phyloP scores from a whole-genome alignment of 1,139 yeast species.

The Yamadazyma trypodendri region DNA sequence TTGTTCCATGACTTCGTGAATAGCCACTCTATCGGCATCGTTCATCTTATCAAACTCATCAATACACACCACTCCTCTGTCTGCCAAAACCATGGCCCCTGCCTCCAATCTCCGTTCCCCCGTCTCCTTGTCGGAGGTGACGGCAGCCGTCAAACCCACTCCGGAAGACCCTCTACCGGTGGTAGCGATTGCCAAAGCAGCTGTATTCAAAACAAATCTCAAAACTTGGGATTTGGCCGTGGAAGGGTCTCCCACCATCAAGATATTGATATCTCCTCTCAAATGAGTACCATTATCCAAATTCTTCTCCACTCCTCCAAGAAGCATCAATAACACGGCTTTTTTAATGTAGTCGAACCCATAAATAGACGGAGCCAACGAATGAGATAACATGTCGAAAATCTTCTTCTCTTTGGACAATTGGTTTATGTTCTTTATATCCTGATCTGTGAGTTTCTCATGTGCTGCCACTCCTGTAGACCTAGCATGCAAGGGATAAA shows the following conservation, averaged over 20 bases:
- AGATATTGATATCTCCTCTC: slow-evolving; percentile 93
- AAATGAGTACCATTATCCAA: slow-evolving; percentile 94
- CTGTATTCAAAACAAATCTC: slow-evolving; percentile 91
- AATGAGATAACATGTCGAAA: slow-evolving; percentile 77
- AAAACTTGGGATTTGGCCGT: slow-evolving; percentile 96
- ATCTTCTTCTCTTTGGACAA: slow-evolving; percentile 65
- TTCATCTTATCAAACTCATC: slow-evolving; percentile 99
- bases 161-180: slow-evolving; percentile 99
- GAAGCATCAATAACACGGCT: slow-evolving; percentile 84
- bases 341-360: slow-evolving; percentile 91
- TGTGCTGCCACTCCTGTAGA: slow-evolving; percentile 81
- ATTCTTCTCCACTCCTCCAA: slow-evolving; percentile 95
- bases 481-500: slow-evolving; percentile 84
- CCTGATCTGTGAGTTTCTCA: slow-evolving; percentile 75
- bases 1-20: slow-evolving; percentile 99
- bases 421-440: slow-evolving; percentile 82
- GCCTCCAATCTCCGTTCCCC: slow-evolving; percentile 97
- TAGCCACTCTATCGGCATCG: slow-evolving; percentile 94
- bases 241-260: slow-evolving; percentile 99
- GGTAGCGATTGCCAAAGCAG: slow-evolving; percentile 93
- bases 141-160: slow-evolving; percentile 99
- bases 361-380: slow-evolving; percentile 93
- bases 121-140: slow-evolving; percentile 92
- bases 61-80: slow-evolving; percentile 95
- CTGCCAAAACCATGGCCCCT: slow-evolving; percentile 99